Conservation (phyloP, 495 filamentous ascomycete genomes). For the Xylaria castorea region DNA sequence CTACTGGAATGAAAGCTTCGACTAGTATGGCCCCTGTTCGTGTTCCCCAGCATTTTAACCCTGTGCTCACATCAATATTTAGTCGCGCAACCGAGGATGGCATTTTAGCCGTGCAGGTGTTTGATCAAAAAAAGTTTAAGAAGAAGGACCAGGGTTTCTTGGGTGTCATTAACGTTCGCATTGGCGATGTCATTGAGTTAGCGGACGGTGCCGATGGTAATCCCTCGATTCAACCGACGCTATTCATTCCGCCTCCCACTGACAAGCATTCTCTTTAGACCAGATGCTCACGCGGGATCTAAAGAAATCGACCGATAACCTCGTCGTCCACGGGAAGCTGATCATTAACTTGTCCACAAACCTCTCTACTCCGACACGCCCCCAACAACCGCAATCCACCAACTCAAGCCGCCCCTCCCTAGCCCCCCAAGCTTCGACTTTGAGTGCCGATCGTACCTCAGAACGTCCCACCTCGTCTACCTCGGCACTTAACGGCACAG, state of each 20-base stretch:
- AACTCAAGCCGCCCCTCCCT: conserved; percentile 52
- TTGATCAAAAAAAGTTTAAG: conserved; percentile 99
- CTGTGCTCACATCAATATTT: conserved; percentile 30
- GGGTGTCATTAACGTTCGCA: conserved; percentile 94
- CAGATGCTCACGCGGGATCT: conserved; percentile 99
- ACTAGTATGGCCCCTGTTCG: conserved; percentile 70
- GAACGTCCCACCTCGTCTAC: conserved; percentile 53
- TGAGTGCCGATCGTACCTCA: conserved; percentile 42
- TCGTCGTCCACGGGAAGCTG: conserved; percentile 96
- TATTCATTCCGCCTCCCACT: conserved; percentile 20
- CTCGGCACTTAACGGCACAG: conserved; percentile 51
- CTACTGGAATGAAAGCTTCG: conserved; percentile 99
- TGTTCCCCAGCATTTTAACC: conserved; percentile 2
- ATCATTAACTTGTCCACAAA: conserved; percentile 96
- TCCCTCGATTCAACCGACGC: conserved; percentile 44
- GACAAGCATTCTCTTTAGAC: conserved; percentile 41
- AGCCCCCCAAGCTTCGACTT: conserved; percentile 47
- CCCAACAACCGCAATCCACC: conserved; percentile 37
- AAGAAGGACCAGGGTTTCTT: conserved; percentile 99
- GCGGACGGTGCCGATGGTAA: conserved; percentile 89
- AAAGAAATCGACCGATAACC: conserved; percentile 97
- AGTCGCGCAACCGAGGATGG: conserved; percentile 91
- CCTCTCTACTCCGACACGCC: conserved; percentile 56
- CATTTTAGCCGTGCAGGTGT: conserved; percentile 96
- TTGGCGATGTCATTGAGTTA: conserved; percentile 91